Percentiles rank a stretch among this genome's conserved stretches.
Conservation (phyloP, 768 basidiomycete species). For the Mycena amicta region DNA sequence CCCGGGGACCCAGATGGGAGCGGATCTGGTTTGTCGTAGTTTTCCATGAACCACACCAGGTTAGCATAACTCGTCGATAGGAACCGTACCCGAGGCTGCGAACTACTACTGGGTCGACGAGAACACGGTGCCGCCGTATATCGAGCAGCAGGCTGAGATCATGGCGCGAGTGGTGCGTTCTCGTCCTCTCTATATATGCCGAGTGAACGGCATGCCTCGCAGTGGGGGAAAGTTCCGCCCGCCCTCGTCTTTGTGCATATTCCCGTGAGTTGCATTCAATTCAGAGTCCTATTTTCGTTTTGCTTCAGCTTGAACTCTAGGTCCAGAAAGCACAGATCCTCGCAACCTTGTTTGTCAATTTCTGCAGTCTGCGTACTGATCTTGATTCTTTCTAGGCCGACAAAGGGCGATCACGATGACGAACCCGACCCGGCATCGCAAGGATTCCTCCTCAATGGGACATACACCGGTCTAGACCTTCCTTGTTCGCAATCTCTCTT, state of each 20-base stretch:
- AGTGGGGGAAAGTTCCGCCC: conserved; percentile 21
- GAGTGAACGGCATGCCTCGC: not conserved
- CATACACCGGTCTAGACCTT: conserved; percentile 21
- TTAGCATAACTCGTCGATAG: no score
- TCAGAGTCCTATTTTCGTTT: no score
- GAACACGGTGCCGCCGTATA: conserved; percentile 20
- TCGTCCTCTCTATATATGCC: not conserved
- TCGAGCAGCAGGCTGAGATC: conserved; percentile 15
- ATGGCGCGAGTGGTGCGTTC: conserved; percentile 14
- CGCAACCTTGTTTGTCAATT: conserved; percentile 13
- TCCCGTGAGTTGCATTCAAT: conserved; percentile 7
- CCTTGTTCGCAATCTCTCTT: conserved; percentile 18
- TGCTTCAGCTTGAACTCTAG: conserved; percentile 1
- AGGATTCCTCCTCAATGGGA: conserved; percentile 22
- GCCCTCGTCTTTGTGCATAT: conserved; percentile 24
- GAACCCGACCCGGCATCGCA: conserved; percentile 23
- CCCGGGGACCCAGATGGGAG: conserved; percentile 7
- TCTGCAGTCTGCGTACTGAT: not conserved
- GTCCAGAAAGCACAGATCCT: conserved; percentile 22
- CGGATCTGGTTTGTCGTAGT: conserved; percentile 3
- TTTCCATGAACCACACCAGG: not conserved
- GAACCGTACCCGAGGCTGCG: conserved; percentile 11
- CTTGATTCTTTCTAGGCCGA: conserved; percentile 9
- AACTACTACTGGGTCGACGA: conserved; percentile 24
- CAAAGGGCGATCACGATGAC: conserved; percentile 21